These are phyloP conservation scores for Apodospora peruviana DNA, from an alignment of 495 filamentous ascomycete genomes.

Conservation along the genomic window DNA sequence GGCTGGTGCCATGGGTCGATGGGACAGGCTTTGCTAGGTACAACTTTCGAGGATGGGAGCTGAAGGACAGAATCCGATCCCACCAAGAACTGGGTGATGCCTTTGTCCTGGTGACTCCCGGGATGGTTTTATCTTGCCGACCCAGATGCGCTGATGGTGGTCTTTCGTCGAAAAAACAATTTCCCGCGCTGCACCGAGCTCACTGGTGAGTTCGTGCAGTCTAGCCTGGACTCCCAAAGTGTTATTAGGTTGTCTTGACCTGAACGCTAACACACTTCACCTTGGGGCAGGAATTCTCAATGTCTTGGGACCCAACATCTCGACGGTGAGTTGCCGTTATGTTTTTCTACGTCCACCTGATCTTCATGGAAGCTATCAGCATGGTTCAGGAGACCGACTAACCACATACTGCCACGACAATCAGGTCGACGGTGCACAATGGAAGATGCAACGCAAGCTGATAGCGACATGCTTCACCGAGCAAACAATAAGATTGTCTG, in stretches of 20 bases:
- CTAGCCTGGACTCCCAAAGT: not conserved
- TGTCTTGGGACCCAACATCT: constrained; percentile 43
- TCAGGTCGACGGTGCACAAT: constrained; percentile 31
- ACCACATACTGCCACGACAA: not conserved
- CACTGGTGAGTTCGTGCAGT: constrained; percentile 10
- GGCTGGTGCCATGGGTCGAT: constrained; percentile 17
- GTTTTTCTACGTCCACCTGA: not conserved
- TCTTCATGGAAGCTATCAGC: not conserved
- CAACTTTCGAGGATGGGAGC: constrained; percentile 30
- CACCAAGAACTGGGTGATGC: constrained; percentile 36
- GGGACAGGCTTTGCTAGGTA: constrained; percentile 27
- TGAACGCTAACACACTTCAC: not conserved
- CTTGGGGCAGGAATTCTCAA: constrained; percentile 28
- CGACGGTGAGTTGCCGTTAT: constrained; percentile 25
- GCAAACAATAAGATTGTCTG: constrained; percentile 41
- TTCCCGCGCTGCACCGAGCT: constrained; percentile 38
- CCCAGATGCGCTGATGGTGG: constrained; percentile 28
- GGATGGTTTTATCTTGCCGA: constrained; percentile 36
- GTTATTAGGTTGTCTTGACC: not conserved
- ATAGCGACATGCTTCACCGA: constrained; percentile 41
- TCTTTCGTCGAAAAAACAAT: constrained; percentile 32
- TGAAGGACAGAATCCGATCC: constrained; percentile 30
- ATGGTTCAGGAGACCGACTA: not conserved
- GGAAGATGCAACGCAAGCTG: constrained; percentile 42
- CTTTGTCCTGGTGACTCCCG: constrained; percentile 40